Base-by-base conservation (phyloP, 176 grass and related monocot species). In the Oryza australiensis region DNA sequence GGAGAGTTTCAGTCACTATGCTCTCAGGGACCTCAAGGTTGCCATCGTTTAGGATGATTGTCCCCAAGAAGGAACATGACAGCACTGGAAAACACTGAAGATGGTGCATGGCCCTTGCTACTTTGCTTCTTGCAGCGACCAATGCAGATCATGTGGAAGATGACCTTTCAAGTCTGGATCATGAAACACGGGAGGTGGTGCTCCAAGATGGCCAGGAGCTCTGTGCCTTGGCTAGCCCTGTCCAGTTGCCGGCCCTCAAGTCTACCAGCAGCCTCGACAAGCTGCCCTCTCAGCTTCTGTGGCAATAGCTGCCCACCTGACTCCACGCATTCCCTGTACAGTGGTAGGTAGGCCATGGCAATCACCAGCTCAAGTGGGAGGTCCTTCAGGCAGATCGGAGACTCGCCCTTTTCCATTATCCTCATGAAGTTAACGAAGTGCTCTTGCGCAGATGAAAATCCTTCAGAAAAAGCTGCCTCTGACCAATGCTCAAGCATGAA, bases 211-310 rank as follows among this genome's bases (percentile, higher is more conserved):
- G 76, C 87, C 77, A 95, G 59, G 37, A 99, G 91, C 75, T 99
- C 91, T 66, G 64, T 83, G 37, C 85, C 87, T 73, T 95, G 85
- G 65, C 74, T 90, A 70, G 60, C 82, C 64, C 71, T 88, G 42
- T 95, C 91, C 26, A 94, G 73, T 45, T 73, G 73, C 83, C 23
- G 30, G n/a, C 87, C 88, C 45, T 82, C 75, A 0, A 99, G 82
- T 87, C 93, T 93, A 27, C 73, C 87, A 38, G 89, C 90, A 37
- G 93, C 96, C 83, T 99, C 96, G 27, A 95, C 73, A 64, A 99
- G 93, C 85, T 95, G 92, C 46, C 96, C 93, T 89, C 96, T 94
- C 63, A 99, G 83, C 73, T 87, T 99, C 45, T 99, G 96, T 0
- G 92, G 90, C 89, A 99, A 70, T 30, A 99, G 68, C 35, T 27